A percentile compares a stretch with the other conserved stretches of the same genome.
These are phyloP conservation scores for Zygosaccharomyces gambellarensis DNA, from an alignment of 805 yeast genomes.

Conservation along the genomic window DNA sequence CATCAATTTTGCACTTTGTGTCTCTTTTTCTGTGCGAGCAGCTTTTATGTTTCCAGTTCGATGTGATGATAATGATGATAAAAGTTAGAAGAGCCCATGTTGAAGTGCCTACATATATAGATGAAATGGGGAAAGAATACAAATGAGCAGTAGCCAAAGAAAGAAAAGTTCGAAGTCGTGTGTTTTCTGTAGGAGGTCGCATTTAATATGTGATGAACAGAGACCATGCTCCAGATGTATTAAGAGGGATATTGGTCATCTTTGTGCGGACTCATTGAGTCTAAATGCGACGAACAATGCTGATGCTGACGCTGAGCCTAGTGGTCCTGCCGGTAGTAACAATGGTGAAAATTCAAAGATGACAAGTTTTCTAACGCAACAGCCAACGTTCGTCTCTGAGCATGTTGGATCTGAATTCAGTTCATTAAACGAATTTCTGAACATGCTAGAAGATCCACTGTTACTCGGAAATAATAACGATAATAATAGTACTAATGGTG, in stretches of 20 bases:
- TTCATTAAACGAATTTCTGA: conserved; percentile 80
- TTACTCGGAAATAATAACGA: conserved; percentile 16
- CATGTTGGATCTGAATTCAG: conserved; percentile 91
- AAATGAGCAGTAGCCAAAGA: conserved; percentile 7
- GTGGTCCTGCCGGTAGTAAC: not conserved
- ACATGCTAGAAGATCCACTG: conserved; percentile 82
- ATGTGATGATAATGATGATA: too few species aligned
- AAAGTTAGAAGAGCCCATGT: too few species aligned
- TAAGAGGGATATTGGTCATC: conserved; percentile 80
- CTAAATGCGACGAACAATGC: conserved; percentile 35
- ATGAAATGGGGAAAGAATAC: too few species aligned
- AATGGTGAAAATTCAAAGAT: conserved; percentile 1
- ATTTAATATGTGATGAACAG: conserved; percentile 84
- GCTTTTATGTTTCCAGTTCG: not conserved
- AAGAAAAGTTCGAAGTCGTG: conserved; percentile 50
- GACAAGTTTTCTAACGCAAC: conserved; percentile 40
- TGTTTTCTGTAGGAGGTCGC: conserved; percentile 87
- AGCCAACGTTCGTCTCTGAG: conserved; percentile 80
- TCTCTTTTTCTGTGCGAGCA: not conserved
- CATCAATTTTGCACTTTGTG: not conserved
- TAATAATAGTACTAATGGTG: conserved; percentile 1
- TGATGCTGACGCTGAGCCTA: not conserved
- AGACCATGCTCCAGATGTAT: conserved; percentile 72
- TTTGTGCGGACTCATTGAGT: conserved; percentile 63
- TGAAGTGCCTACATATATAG: too few species aligned